Evolutionary conservation across 164 flowering plant genomes (phyloP), one percentile per base, ranked within the genome.

Genomic region (Warburgia ugandensis): DNA sequence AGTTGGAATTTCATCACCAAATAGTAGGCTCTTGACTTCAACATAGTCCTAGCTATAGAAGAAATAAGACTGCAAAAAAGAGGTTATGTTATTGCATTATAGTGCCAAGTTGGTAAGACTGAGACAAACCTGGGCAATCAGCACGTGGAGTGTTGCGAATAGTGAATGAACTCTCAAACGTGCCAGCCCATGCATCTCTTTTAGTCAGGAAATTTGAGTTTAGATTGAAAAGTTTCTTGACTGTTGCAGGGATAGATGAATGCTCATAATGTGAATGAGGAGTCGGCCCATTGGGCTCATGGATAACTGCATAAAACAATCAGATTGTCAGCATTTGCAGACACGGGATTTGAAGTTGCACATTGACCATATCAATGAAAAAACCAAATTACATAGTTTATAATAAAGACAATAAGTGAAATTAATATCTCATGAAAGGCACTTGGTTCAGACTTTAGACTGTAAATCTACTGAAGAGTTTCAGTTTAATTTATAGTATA

Each of bases 131-230:
- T 80, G 98, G 98, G 61, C 95, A 92, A 62, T 92, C 96, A 53
- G 57, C 66, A 3, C 95, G 88, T 6, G 98, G 95, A 58, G 80
- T 72, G 17, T 73, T 67, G 35, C 96, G 90, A 13, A 81, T 51
- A 45, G 53, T 13, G 49, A 91, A 69, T 60, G 79, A 77, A 3
- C 59, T 75, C 69, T 92, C 98, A 45, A 88, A 92, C 30, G 83
- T 74, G 29, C 96, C 96, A 55, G 98, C 96, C 98, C 98, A 88
- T 13, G 94, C 95, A 76, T 92, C 98, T 56, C 98, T 69, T 68
- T 86, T 92, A 10, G 98, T 92, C 59, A 92, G 66, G 72, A 92
- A 92, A 65, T 83, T 77, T 5, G 97, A 84, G 2, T 77, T 64
- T 0, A 92, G 71, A 64, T 87, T 88, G 71, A 92, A 87, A 60